Base-by-base conservation (phyloP, 768 basidiomycete species). In the Polyporus arcularius region DNA sequence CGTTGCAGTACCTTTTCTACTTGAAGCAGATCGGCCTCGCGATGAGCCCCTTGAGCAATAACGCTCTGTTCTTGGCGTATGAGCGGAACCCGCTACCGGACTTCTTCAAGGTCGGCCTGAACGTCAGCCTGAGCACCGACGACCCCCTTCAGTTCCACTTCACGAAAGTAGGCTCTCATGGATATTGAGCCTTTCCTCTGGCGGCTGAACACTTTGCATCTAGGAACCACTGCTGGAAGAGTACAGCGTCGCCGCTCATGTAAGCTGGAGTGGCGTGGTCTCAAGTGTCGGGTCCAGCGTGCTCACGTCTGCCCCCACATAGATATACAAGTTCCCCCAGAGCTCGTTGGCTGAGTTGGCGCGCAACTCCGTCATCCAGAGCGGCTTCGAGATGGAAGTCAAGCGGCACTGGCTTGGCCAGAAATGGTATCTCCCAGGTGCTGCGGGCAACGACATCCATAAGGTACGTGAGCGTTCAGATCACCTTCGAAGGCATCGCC, bases 1-100 rank as follows among this genome's bases (percentile, higher is more conserved):
- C 96, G 1, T 76, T 99, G 48, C 94, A 96, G 70, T 99, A 99
- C 71, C 84, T 99, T 14, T 99, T 95, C 77, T 99, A 98, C 73
- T 81, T 99, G 65, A 96, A 94, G 75, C 97, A 98, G 77, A 98
- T 98, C 63, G 96, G 97, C 32, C 84, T 99, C 16, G 97, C 97
- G 2, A 99, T 99, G 97, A 95, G 93, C 69, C 97, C 97, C 2
- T 76, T 99, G 48, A 97, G 94, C 75, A 99, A 99, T 72, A 99
- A 99, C 66, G 95, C 97, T 1, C 78, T 99, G 40, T 99, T 99
- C 79, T 79, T 99, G 70, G 89, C 92, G 3, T 98, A 98, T 68
- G 97, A 99, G 76, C 82, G 97, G 45, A 99, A 99, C 70, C 97
- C 97, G 0, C 83, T 99, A 41, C 95, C 94, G 4, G 94, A 96